Conservation (phyloP, 2,329 filamentous ascomycete species). For the Lachnellula hyalina region DNA sequence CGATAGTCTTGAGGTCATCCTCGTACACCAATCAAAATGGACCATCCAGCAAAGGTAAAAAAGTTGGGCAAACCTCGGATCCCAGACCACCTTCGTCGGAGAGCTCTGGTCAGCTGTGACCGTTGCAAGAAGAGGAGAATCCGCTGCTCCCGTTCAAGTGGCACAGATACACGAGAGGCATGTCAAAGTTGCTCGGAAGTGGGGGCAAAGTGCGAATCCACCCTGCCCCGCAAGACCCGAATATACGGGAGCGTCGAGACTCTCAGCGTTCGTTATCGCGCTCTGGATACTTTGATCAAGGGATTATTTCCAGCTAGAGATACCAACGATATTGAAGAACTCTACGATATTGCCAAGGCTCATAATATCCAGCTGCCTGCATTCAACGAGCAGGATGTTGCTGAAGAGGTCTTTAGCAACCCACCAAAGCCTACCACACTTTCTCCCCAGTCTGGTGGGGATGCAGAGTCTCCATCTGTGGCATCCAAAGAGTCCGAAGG, state of each 20-base stretch:
- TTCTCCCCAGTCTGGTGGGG: constrained; percentile 15
- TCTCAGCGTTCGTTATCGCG: constrained; percentile 38
- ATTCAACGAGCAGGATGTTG: constrained; percentile 21
- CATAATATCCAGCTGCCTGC: constrained; percentile 35
- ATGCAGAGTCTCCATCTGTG: constrained; percentile 13
- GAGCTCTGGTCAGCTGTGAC: constrained; percentile 34
- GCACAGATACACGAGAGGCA: constrained; percentile 23
- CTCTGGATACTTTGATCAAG: constrained; percentile 38
- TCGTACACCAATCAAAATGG: constrained; percentile 2
- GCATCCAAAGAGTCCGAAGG: constrained; percentile 15
- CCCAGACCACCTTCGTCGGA: constrained; percentile 31
- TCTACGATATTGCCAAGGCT: constrained; percentile 37
- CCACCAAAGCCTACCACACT: constrained; percentile 13
- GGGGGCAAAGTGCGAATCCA: constrained; percentile 37
- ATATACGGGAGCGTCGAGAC: constrained; percentile 43
- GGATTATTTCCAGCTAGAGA: constrained; percentile 38
- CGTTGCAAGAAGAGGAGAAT: constrained; percentile 35
- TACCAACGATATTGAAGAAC: constrained; percentile 33
- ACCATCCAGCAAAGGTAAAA: constrained; percentile 17
- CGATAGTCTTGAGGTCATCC: neutral
- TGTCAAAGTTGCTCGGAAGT: constrained; percentile 37
- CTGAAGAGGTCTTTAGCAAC: constrained; percentile 24
- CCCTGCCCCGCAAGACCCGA: constrained; percentile 39
- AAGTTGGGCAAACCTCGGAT: constrained; percentile 32
- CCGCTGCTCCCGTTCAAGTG: constrained; percentile 30